A percentile compares a stretch with the other conserved stretches of the same genome.
Evolutionary conservation across 2,329 filamentous ascomycete species (phyloP).

Genomic region (Phoma sp.): DNA sequence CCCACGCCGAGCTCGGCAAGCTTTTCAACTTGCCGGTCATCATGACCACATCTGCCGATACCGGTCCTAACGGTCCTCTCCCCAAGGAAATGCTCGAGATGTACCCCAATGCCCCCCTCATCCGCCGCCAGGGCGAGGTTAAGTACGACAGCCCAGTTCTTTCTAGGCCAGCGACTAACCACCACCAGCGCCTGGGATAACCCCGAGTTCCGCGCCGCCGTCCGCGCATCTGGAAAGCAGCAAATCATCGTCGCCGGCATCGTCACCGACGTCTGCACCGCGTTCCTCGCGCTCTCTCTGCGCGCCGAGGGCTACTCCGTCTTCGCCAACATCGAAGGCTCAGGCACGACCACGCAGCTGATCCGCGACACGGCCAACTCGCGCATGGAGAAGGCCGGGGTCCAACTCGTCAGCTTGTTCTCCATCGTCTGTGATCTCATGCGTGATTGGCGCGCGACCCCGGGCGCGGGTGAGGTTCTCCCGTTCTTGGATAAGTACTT

Average conservation of each 20-base stretch:
- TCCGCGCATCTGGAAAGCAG: slow-evolving; percentile 68
- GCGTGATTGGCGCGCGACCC: slow-evolving; percentile 70
- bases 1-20: slow-evolving; percentile 70
- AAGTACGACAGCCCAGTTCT: slow-evolving; percentile 50
- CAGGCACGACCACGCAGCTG: slow-evolving; percentile 68
- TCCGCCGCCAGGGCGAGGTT: slow-evolving; percentile 74
- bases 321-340: slow-evolving; percentile 75
- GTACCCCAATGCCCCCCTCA: slow-evolving; percentile 70
- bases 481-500: slow-evolving; percentile 70
- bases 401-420: slow-evolving; percentile 68
- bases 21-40: slow-evolving; percentile 73
- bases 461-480: slow-evolving; percentile 61
- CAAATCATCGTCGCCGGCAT: slow-evolving; percentile 78
- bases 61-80: slow-evolving; percentile 73
- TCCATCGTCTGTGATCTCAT: slow-evolving; percentile 71
- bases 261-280: slow-evolving; percentile 76
- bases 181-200: slow-evolving; percentile 72
- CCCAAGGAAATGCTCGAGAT: slow-evolving; percentile 72
- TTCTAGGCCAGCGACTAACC: slow-evolving; percentile 2
- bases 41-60: slow-evolving; percentile 72
- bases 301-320: slow-evolving; percentile 74
- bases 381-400: slow-evolving; percentile 70
- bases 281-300: slow-evolving; percentile 76
- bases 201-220: slow-evolving; percentile 68
- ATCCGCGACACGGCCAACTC: slow-evolving; percentile 70